A percentile compares a stretch with the other conserved stretches of the same genome.
Evolutionary conservation across 2,329 filamentous ascomycete genomes (phyloP).

Genomic region (Colletotrichum sp.): DNA sequence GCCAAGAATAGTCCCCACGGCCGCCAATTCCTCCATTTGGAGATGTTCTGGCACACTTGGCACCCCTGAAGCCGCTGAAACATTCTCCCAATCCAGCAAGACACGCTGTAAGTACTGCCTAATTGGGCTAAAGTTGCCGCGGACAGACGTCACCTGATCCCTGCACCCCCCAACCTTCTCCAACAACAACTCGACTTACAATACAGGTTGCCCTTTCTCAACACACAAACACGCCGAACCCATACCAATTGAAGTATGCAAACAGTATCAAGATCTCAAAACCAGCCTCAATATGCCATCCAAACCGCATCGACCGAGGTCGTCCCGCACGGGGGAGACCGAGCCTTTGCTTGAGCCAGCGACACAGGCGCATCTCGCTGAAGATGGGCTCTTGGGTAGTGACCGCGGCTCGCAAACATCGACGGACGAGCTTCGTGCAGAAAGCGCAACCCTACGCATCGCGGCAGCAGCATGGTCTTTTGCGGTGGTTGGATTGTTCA

Average conservation of each 20-base stretch:
- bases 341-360: neutral
- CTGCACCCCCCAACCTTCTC: neutral
- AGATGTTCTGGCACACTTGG: neutral
- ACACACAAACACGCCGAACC: neutral
- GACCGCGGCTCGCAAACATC: neutral
- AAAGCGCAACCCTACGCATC: neutral
- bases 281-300: neutral
- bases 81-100: neutral
- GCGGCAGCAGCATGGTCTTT: conserved; percentile 11
- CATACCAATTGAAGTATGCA: neutral
- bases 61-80: neutral
- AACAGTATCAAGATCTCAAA: rapidly evolving
- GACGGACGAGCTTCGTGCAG: neutral
- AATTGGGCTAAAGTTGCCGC: neutral
- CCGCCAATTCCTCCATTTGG: neutral
- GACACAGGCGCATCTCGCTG: neutral
- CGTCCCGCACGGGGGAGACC: neutral
- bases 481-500: conserved; percentile 28
- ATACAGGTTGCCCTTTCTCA: neutral
- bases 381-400: neutral
- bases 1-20: too few relatives aligned
- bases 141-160: neutral
- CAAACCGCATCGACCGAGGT: neutral
- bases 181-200: neutral
- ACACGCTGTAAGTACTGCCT: neutral